These are phyloP conservation scores for Setomelanomma holmii DNA, from an alignment of 2,329 filamentous ascomycete species.

Conservation along the genomic window DNA sequence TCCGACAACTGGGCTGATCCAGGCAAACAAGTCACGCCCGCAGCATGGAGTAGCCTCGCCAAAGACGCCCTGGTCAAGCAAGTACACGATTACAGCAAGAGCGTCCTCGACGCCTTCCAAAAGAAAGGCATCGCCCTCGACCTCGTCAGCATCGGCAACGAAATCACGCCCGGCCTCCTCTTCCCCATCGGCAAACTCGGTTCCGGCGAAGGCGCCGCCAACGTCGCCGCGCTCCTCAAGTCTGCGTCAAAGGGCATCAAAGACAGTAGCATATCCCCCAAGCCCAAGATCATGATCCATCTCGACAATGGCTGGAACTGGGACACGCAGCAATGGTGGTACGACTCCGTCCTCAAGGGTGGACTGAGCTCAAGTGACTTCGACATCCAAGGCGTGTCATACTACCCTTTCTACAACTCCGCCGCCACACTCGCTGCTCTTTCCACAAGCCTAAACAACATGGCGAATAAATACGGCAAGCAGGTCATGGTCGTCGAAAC, in stretches of 20 bases:
- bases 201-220: conserved; percentile 56
- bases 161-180: conserved; percentile 72
- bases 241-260: conserved; percentile 70
- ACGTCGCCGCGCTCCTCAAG: conserved; percentile 69
- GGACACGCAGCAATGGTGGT: conserved; percentile 70
- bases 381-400: conserved; percentile 75
- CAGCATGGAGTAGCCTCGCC: conserved; percentile 66
- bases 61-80: conserved; percentile 66
- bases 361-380: conserved; percentile 63
- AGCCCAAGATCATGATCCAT: conserved; percentile 76
- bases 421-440: conserved; percentile 66
- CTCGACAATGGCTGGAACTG: conserved; percentile 79
- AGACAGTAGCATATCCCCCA: conserved; percentile 63
- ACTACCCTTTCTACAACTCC: conserved; percentile 74
- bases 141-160: conserved; percentile 76
- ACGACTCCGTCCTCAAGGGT: conserved; percentile 57
- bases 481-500: conserved; percentile 73
- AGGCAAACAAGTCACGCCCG: conserved; percentile 66
- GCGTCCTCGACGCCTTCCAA: conserved; percentile 67
- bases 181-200: conserved; percentile 68
- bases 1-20: conserved; percentile 77
- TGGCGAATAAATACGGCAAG: conserved; percentile 69
- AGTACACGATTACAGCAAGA: conserved; percentile 73
- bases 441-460: conserved; percentile 62
- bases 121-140: conserved; percentile 61